These are phyloP conservation scores for Gentiana macrophylla DNA, from an alignment of 257 asterid genomes.

Conservation along the genomic window DNA sequence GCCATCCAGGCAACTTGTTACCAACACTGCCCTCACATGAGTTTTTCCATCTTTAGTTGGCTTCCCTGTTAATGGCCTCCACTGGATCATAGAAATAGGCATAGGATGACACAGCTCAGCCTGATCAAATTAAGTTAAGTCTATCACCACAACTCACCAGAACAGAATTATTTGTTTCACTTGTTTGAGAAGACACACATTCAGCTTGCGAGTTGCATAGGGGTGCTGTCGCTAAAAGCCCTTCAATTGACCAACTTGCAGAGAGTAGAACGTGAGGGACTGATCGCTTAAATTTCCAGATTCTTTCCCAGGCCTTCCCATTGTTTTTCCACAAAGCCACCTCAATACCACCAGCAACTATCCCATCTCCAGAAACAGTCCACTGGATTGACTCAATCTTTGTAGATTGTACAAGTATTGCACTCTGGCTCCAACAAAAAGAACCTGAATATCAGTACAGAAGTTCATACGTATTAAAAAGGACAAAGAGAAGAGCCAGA, in stretches of 20 bases:
- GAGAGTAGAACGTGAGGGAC: slow-evolving; percentile 73
- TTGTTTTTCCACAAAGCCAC: slow-evolving; percentile 78
- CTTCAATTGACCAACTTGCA: slow-evolving; percentile 65
- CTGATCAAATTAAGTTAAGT: slow-evolving; percentile 27
- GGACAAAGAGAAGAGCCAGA: slow-evolving; percentile 2
- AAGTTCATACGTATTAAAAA: slow-evolving; percentile 39
- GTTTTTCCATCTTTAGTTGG: slow-evolving; percentile 38
- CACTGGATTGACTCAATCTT: slow-evolving; percentile 75
- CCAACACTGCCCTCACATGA: slow-evolving; percentile 48
- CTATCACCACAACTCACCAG: slow-evolving; percentile 49
- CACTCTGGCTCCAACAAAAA: slow-evolving; percentile 99
- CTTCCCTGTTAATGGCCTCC: slow-evolving; percentile 78
- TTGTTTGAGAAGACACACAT: slow-evolving; percentile 23
- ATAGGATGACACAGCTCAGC: slow-evolving; percentile 66
- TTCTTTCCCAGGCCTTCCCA: slow-evolving; percentile 72
- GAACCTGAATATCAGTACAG: slow-evolving; percentile 99
- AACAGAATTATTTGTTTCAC: slow-evolving; percentile 42
- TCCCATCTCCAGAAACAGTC: slow-evolving; percentile 97
- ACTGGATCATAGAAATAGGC: slow-evolving; percentile 77
- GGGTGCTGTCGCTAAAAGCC: slow-evolving; percentile 82
- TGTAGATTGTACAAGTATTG: slow-evolving; percentile 55
- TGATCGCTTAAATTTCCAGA: slow-evolving; percentile 70
- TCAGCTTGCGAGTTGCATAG: slow-evolving; percentile 24
- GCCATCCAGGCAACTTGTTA: slow-evolving; percentile 87
- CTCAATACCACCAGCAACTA: slow-evolving; percentile 70